These are phyloP conservation scores for Sclerospora graminicola DNA, from an alignment of 352 stramenopile species.

Conservation along the genomic window DNA sequence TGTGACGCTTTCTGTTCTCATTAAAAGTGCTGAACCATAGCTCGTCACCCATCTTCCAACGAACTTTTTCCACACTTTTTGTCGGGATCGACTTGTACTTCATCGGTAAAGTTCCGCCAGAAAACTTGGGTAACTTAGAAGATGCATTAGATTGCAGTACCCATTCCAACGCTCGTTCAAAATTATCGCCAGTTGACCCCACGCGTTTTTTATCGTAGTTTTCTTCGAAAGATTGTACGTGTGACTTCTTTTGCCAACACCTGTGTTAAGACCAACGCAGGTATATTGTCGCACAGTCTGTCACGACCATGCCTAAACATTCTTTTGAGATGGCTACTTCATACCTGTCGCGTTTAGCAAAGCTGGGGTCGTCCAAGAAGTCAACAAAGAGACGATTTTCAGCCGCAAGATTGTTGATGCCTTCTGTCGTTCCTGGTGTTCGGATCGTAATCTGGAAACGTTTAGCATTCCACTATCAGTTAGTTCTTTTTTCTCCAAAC, in stretches of 20 bases:
- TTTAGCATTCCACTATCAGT: not conserved
- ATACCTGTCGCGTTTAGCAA: constrained; percentile 30
- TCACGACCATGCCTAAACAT: not conserved
- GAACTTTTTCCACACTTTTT: constrained; percentile 21
- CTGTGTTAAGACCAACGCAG: constrained; percentile 14
- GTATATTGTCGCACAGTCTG: not conserved
- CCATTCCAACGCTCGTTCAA: constrained; percentile 31
- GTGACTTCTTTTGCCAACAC: constrained; percentile 34
- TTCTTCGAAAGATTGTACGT: constrained; percentile 30
- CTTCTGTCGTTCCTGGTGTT: constrained; percentile 30
- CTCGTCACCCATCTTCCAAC: constrained; percentile 26
- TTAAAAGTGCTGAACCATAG: constrained; percentile 37
- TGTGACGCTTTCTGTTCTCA: constrained; percentile 31
- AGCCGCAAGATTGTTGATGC: constrained; percentile 22
- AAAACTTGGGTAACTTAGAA: constrained; percentile 45
- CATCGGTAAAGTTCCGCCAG: constrained; percentile 28
- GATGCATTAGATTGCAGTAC: constrained; percentile 31
- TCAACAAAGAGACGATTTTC: constrained; percentile 45
- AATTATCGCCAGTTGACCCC: constrained; percentile 16
- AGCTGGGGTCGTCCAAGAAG: constrained; percentile 42
- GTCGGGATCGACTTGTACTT: constrained; percentile 18
- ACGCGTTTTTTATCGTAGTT: constrained; percentile 28
- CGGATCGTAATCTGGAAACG: constrained; percentile 49
- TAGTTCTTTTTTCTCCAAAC: not conserved
- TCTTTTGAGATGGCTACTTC: not conserved